phyloP scores from a whole-genome alignment of 192 early-diverging fungal species.

The Cladochytrium replicatum region DNA sequence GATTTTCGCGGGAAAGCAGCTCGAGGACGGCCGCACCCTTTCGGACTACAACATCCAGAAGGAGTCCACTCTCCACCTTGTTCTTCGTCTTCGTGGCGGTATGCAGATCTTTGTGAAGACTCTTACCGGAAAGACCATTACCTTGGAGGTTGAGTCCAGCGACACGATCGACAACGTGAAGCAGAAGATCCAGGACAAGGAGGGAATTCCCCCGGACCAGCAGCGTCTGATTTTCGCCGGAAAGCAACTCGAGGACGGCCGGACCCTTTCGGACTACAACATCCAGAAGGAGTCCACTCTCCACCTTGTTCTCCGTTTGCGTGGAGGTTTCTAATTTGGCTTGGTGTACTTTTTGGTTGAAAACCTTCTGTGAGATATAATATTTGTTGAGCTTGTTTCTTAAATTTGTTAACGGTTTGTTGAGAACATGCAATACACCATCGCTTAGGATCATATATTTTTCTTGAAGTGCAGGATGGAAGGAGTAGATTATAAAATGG shows the following conservation, averaged over 20 bases:
- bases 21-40: slow-evolving; percentile 64
- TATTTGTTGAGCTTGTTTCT: too few species aligned
- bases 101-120: slow-evolving; percentile 75
- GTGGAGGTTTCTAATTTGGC: too few species aligned
- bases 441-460: too few species aligned
- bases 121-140: slow-evolving; percentile 79
- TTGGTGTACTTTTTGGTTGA: too few species aligned
- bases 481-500: too few species aligned
- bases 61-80: slow-evolving; percentile 59
- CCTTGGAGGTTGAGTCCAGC: slow-evolving; percentile 69
- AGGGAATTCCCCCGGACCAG: slow-evolving; percentile 72
- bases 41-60: slow-evolving; percentile 67
- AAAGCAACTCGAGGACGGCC: slow-evolving; percentile 69
- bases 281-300: slow-evolving; percentile 66
- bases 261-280: slow-evolving; percentile 61
- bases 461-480: too few species aligned
- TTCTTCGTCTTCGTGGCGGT: slow-evolving; percentile 59
- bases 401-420: too few species aligned
- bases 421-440: too few species aligned
- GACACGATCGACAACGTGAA: slow-evolving; percentile 77
- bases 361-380: too few species aligned
- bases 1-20: slow-evolving; percentile 72
- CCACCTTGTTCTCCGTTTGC: slow-evolving; percentile 57
- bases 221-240: slow-evolving; percentile 74
- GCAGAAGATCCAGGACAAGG: slow-evolving; percentile 77